Evolutionary conservation across 257 asterid species (phyloP), one percentile per base, ranked within the genome.

Genomic region (Linderniella brevidens): DNA sequence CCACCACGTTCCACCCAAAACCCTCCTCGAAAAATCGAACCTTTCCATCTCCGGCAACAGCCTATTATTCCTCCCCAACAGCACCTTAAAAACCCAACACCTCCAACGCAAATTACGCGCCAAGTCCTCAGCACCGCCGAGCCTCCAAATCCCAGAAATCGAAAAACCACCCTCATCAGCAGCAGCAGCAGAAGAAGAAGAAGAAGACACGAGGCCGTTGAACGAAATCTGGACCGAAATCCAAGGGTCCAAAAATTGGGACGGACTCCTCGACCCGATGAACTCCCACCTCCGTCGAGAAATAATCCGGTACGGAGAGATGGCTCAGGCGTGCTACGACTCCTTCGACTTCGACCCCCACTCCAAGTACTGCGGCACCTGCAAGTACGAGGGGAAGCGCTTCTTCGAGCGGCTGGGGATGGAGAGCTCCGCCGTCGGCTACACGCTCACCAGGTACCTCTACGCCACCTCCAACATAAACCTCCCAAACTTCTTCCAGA

Each of bases 341-440:
- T 80, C 86, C 1, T 84, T 84, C 68, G 93, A 84, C 50, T 84
- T 68, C 66, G 93, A 84, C 60, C 90, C 83, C 11, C 61, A 74
- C 68, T 82, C 92, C 13, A 83, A 68, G 13, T 79, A 79, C 62
- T 83, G 94, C 68, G 94, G 94, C 51, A 76, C 88, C 1, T 83
- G 92, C 58, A 79, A 79, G 43, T 83, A 79, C 63, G 50, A 42
- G 9, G 70, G 70, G 5, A 20, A 64, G 12, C 56, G 66, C 0
- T 83, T 79, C 68, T 79, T 83, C 57, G 60, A 66, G 3, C 65
- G 68, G 11, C 57, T 79, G 16, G 76, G 67, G 60, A 74, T 83
- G 83, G 63, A 56, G 17, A 59, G 60, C 12, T 69, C n/a, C n/a
- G n/a, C n/a, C n/a, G n/a, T 70, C 3, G 92, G 92, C 43, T 80